Percentiles rank a stretch among this genome's conserved stretches.
These are phyloP conservation scores for Lanmaoa pseudosensibilis DNA, from an alignment of 768 basidiomycete genomes.

Conservation along the genomic window DNA sequence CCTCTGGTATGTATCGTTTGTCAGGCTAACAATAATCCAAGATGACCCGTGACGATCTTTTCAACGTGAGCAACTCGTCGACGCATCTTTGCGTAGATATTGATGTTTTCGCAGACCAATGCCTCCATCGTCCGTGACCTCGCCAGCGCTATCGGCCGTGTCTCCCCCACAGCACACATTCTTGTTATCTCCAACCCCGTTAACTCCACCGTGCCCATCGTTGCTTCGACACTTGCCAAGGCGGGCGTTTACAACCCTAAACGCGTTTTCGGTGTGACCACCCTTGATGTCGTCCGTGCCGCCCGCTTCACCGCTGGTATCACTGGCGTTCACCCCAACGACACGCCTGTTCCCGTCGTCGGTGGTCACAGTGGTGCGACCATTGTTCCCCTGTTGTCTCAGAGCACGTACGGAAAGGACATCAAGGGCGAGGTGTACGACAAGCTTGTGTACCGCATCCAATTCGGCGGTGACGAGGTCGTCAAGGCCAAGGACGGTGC, in stretches of 20 bases:
- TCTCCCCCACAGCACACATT: constrained; percentile 88
- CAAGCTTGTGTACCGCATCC: constrained; percentile 88
- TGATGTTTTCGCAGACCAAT: constrained; percentile 64
- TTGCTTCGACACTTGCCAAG: constrained; percentile 87
- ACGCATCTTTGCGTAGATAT: not conserved
- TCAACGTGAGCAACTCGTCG: constrained; percentile 64
- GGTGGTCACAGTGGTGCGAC: constrained; percentile 98
- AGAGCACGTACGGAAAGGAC: constrained; percentile 66
- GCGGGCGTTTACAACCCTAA: constrained; percentile 89
- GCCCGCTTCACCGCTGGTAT: constrained; percentile 84
- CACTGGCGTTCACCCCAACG: constrained; percentile 59
- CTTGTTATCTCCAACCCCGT: constrained; percentile 99
- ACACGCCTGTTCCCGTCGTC: constrained; percentile 79
- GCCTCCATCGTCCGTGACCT: constrained; percentile 98
- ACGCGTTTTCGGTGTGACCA: constrained; percentile 93
- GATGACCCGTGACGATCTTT: constrained; percentile 97
- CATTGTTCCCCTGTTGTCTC: constrained; percentile 94
- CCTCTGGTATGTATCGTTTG: not conserved
- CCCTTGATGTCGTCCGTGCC: constrained; percentile 96
- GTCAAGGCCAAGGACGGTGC: constrained; percentile 96
- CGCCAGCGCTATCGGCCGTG: constrained; percentile 81
- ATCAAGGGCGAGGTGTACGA: constrained; percentile 73
- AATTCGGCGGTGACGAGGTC: constrained; percentile 98
- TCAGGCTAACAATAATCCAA: constrained; percentile 37
- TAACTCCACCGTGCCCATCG: constrained; percentile 97